Conservation (phyloP, 176 grass and related monocot species). For the Oryza punctata region DNA sequence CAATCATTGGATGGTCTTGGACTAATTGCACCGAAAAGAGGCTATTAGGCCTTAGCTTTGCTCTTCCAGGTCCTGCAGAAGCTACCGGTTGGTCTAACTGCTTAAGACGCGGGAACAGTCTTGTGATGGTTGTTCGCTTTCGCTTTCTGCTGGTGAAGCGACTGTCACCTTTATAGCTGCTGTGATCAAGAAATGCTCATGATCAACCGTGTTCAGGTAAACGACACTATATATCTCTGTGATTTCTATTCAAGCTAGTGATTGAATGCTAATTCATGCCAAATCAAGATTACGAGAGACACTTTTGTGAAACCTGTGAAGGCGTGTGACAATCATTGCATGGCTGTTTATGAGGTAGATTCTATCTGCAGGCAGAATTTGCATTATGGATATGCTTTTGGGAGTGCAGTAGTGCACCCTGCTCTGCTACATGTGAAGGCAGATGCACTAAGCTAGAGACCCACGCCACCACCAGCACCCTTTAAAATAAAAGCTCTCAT, state of each 20-base stretch:
- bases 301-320: neutral
- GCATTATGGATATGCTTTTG: conserved; percentile 1
- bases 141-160: conserved; percentile 34
- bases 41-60: neutral
- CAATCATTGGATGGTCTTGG: conserved; percentile 8
- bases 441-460: neutral
- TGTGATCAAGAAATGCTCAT: conserved; percentile 14
- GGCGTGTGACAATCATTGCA: conserved; percentile 18
- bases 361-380: conserved; percentile 20
- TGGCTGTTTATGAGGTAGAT: conserved; percentile 5
- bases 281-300: neutral
- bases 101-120: conserved; percentile 40
- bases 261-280: neutral
- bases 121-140: conserved; percentile 26
- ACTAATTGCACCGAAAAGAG: neutral
- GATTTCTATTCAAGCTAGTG: neutral
- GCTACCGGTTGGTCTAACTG: conserved; percentile 33
- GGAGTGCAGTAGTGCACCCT: neutral
- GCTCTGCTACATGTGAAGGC: neutral
- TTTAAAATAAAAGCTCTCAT: conserved; percentile 28
- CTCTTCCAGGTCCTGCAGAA: conserved; percentile 17
- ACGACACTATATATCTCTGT: neutral
- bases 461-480: neutral
- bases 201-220: neutral
- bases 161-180: neutral